These are phyloP conservation scores for Teratosphaeria destructans DNA, from an alignment of 2,329 filamentous ascomycete genomes.

Conservation along the genomic window DNA sequence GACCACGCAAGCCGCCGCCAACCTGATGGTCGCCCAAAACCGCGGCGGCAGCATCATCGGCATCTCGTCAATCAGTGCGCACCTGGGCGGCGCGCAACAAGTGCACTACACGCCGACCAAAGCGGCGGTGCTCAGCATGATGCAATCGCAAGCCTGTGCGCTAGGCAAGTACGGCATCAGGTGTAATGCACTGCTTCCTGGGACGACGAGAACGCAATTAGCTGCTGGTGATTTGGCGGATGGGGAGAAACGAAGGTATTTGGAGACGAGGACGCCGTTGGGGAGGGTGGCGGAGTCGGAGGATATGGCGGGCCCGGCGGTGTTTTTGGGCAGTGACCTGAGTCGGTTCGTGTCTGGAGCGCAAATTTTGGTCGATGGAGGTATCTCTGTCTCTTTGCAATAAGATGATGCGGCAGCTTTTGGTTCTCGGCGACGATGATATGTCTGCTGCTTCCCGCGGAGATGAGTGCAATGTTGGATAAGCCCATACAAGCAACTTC, in stretches of 20 bases:
- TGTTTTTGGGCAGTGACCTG: conserved; percentile 72
- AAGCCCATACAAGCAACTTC: no score
- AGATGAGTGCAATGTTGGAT: no score
- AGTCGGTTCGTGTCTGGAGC: conserved; percentile 74
- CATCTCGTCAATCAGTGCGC: conserved; percentile 60
- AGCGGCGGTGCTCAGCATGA: conserved; percentile 67
- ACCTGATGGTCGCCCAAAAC: conserved; percentile 62
- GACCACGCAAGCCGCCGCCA: conserved; percentile 71
- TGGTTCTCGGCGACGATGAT: neutral
- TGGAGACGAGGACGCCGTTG: conserved; percentile 71
- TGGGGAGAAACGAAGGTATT: conserved; percentile 61
- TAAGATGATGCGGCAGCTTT: conserved; percentile 26
- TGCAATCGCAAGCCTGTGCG: conserved; percentile 74
- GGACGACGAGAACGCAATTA: conserved; percentile 72
- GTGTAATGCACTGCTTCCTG: conserved; percentile 75
- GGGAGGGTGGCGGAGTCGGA: conserved; percentile 61
- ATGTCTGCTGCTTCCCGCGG: neutral
- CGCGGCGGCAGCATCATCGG: conserved; percentile 72
- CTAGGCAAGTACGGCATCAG: conserved; percentile 65
- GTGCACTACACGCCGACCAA: conserved; percentile 86
- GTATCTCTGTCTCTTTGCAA: conserved; percentile 81
- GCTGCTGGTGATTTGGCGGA: conserved; percentile 72
- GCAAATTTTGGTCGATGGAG: conserved; percentile 77
- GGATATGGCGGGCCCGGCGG: conserved; percentile 75
- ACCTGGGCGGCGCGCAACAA: conserved; percentile 69